Percentiles rank a stretch among this genome's conserved stretches.
These are phyloP conservation scores for Discostella pseudostelligera DNA, from an alignment of 108 stramenopile species.

Conservation along the genomic window DNA sequence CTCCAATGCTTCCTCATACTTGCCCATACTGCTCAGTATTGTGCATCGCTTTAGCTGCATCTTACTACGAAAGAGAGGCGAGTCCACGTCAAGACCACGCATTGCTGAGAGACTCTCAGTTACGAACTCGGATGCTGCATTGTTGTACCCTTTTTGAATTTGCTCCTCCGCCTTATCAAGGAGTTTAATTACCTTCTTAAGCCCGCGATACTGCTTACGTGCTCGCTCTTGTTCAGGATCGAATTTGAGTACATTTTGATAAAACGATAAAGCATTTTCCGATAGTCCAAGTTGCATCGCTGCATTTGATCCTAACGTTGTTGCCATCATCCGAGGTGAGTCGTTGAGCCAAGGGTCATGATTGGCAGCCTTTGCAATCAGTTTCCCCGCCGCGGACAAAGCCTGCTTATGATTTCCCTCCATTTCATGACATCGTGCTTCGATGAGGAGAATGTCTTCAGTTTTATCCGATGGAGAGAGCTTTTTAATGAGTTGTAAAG, in stretches of 20 bases:
- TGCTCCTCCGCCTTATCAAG: slow-evolving; percentile 55
- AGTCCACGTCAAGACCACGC: slow-evolving; percentile 60
- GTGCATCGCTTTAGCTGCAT: slow-evolving; percentile 60
- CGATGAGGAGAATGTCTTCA: slow-evolving; percentile 51
- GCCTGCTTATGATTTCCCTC: slow-evolving; percentile 54
- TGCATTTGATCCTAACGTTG: slow-evolving; percentile 53
- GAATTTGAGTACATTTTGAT: slow-evolving; percentile 61
- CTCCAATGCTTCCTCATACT: slow-evolving; percentile 50
- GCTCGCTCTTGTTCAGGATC: slow-evolving; percentile 58
- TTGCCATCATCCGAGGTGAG: slow-evolving; percentile 55
- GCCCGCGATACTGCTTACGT: slow-evolving; percentile 57
- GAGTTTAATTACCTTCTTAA: slow-evolving; percentile 60
- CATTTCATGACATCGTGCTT: slow-evolving; percentile 58
- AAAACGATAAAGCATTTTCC: slow-evolving; percentile 56
- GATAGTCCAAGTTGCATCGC: slow-evolving; percentile 62
- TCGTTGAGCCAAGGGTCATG: slow-evolving; percentile 53
- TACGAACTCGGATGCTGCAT: slow-evolving; percentile 47
- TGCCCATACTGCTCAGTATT: slow-evolving; percentile 53
- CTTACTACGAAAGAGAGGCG: slow-evolving; percentile 52
- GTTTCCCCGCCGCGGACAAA: slow-evolving; percentile 42
- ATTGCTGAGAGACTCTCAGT: slow-evolving; percentile 56
- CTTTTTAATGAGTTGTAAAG: slow-evolving; percentile 46
- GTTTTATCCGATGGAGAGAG: slow-evolving; percentile 48
- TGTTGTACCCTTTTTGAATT: slow-evolving; percentile 63
- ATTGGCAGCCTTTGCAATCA: slow-evolving; percentile 51